Conservation (phyloP, 169 alveolate genomes). For the Cryptosporidium xiaoi region DNA sequence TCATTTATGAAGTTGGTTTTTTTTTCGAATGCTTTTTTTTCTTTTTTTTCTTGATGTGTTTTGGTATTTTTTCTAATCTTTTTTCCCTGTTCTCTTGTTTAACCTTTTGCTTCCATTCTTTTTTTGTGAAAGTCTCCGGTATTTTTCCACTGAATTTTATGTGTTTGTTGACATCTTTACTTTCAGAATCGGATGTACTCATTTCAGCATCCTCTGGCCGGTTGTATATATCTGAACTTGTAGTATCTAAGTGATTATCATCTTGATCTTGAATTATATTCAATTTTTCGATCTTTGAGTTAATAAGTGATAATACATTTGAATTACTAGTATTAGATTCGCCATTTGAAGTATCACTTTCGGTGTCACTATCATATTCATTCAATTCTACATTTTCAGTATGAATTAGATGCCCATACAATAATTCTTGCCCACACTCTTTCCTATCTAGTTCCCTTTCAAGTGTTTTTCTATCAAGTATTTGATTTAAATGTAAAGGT, state of each 20-base stretch:
- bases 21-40: slow-evolving; percentile 75
- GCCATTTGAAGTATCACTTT: slow-evolving; percentile 19
- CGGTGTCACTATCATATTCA: background rate
- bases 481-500: slow-evolving; percentile 82
- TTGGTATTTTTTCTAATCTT: slow-evolving; percentile 84
- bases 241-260: background rate
- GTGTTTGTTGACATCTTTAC: slow-evolving; percentile 1
- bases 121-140: slow-evolving; percentile 84
- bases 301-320: background rate
- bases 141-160: slow-evolving; percentile 80
- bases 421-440: slow-evolving; percentile 74
- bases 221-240: background rate
- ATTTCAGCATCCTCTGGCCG: background rate
- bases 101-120: slow-evolving; percentile 87
- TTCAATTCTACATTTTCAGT: background rate
- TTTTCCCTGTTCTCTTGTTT: slow-evolving; percentile 84
- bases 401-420: slow-evolving; percentile 74
- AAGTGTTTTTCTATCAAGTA: slow-evolving; percentile 78
- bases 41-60: slow-evolving; percentile 84
- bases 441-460: slow-evolving; percentile 78
- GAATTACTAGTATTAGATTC: slow-evolving; percentile 1
- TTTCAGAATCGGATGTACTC: slow-evolving; percentile 18
- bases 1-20: slow-evolving; percentile 4
- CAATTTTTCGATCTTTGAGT: background rate
- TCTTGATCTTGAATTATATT: background rate